Base-by-base conservation (phyloP, 192 early-diverging fungal species). In the Oehlia diaphana region DNA sequence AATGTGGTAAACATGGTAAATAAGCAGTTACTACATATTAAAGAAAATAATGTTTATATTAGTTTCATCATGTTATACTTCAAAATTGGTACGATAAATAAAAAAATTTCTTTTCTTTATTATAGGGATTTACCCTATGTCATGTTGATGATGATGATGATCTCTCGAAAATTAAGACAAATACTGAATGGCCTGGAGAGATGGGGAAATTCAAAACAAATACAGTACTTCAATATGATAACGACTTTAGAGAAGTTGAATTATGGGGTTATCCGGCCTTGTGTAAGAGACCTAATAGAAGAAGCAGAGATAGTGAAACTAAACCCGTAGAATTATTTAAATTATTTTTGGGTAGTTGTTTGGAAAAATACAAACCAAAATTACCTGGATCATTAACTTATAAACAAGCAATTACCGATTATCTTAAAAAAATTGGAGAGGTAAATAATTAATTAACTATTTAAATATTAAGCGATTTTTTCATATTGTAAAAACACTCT, bases 351-450 rank as follows among this genome's bases (percentile, higher is more conserved):
- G 49, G 28, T 13, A 37, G 62, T 37, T 14, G 4, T 16, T 10
- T 28, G 9, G 61, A 74, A 13, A 21, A 35, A 5, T 14, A 62
- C 8, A 74, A 35, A 21, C 26, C 73, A 31, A 74, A 63, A 61
- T 33, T 74, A 10, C 73, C 73, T 6, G 88, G 6, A 37, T 37
- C 37, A 37, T 37, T 19, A 16, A 3, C 16, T 9, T 74, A 28
- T 74, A 16, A 74, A 33, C 31, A 31, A 2, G 58, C 26, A 9
- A 74, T 74, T 33, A 8, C 26, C 0, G 73, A 74, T 33, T 74
- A 62, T 31, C 50, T 74, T 58, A 1, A 16, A 0, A 2, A 74
- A 31, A 58, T 63, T 7, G 61, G 73, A 62, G 13, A 37, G 5
- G 42, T 72, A 72, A 39, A 28, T 37, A 37, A 5, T 4, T 37